Conservation (phyloP, 2,329 filamentous ascomycete genomes). For the Phialophora expanda region DNA sequence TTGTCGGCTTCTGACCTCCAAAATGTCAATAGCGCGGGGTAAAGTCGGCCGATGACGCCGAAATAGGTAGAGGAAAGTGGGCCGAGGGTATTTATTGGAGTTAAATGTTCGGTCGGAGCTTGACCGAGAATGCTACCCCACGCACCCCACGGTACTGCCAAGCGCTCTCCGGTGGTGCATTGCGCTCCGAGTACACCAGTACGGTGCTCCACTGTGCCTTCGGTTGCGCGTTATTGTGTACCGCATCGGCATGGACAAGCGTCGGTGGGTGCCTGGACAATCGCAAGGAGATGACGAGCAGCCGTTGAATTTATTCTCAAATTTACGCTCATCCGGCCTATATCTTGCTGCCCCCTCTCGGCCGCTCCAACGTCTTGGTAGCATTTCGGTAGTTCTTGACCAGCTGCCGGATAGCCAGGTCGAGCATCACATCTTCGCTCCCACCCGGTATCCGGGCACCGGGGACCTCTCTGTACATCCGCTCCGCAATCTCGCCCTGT, state of each 20-base stretch:
- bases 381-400: conserved; percentile 65
- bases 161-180: too few species aligned
- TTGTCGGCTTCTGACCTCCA: background rate
- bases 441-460: conserved; percentile 69
- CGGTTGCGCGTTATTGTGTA: too few species aligned
- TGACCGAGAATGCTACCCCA: background rate
- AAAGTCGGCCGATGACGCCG: background rate
- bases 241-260: background rate
- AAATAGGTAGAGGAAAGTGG: background rate
- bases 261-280: background rate
- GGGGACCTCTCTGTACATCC: conserved; percentile 67
- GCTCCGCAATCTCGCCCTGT: conserved; percentile 72
- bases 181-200: too few species aligned
- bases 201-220: too few species aligned
- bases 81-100: background rate
- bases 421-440: conserved; percentile 73
- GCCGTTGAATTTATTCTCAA: background rate
- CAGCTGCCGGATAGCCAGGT: conserved; percentile 70
- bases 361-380: conserved; percentile 31
- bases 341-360: conserved; percentile 37
- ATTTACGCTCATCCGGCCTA: conserved; percentile 11
- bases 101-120: background rate
- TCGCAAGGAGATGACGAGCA: background rate
- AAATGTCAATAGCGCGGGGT: conserved; percentile 3
- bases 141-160: too few species aligned